A percentile compares a stretch with the other conserved stretches of the same genome.
These are phyloP conservation scores for Gynandropsis gynandra DNA, from an alignment of 345 rosid species.

Conservation along the genomic window DNA sequence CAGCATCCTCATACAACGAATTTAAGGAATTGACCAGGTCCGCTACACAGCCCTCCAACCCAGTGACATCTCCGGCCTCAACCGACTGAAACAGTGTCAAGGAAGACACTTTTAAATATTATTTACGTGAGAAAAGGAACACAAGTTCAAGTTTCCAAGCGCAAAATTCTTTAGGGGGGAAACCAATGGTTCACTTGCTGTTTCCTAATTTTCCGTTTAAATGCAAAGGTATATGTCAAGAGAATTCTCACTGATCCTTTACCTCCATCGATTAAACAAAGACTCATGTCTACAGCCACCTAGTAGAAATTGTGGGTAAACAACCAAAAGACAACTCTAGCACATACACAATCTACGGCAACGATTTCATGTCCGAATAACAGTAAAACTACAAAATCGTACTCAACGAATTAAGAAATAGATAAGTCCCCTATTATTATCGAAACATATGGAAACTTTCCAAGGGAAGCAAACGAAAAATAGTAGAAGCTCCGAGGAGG, in stretches of 20 bases:
- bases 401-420: background rate
- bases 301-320: background rate
- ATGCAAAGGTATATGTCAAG: too few species aligned
- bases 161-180: background rate
- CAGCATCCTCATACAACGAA: conserved; percentile 31
- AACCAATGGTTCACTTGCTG: too few species aligned
- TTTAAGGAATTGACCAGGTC: conserved; percentile 48
- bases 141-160: background rate
- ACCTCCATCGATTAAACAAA: background rate
- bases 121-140: background rate
- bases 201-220: too few species aligned
- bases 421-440: background rate
- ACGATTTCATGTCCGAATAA: background rate
- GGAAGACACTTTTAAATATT: background rate
- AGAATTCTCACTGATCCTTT: background rate
- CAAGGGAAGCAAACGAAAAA: conserved; percentile 6
- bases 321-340: background rate
- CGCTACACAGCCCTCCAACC: conserved; percentile 32
- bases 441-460: background rate
- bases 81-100: conserved; percentile 30
- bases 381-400: background rate
- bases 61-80: conserved; percentile 34
- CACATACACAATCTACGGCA: background rate
- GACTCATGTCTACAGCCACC: background rate
- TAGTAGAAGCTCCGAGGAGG: background rate